Percentiles rank a stretch among this genome's conserved stretches.
Evolutionary conservation across 768 basidiomycete species (phyloP).

Genomic region (Lanmaoa pseudosensibilis): DNA sequence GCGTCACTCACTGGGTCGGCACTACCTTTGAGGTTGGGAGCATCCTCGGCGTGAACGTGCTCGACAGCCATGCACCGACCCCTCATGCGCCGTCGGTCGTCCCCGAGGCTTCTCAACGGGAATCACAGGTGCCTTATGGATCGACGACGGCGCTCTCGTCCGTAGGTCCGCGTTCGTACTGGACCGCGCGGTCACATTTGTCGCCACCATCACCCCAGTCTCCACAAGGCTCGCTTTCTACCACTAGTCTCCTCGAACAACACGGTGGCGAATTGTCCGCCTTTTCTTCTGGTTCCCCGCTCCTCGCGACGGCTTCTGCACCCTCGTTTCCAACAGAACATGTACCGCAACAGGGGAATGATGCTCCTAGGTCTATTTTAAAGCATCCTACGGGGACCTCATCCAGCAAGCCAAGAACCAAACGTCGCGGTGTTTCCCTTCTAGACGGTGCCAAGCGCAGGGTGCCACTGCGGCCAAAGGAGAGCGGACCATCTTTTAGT

Average conservation of each 20-base stretch:
- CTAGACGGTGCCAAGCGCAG: slow-evolving; percentile 13
- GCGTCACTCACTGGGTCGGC: slow-evolving; percentile 59
- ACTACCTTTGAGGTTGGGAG: slow-evolving; percentile 75
- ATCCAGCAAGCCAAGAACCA: slow-evolving; percentile 4
- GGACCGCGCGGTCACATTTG: slow-evolving; percentile 21
- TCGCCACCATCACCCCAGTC: slow-evolving; percentile 13
- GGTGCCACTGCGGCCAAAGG: slow-evolving; percentile 14
- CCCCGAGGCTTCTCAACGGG: slow-evolving; percentile 3
- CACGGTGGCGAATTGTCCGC: slow-evolving; percentile 11
- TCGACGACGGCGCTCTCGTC: slow-evolving; percentile 26
- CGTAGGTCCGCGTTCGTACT: slow-evolving; percentile 21
- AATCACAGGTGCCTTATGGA: slow-evolving; percentile 7
- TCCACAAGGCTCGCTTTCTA: slow-evolving; percentile 14
- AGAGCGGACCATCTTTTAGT: slow-evolving; percentile 26
- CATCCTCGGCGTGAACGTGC: slow-evolving; percentile 68
- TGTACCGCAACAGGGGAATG: slow-evolving; percentile 4
- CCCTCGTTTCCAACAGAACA: slow-evolving; percentile 10
- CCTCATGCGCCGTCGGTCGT: background rate
- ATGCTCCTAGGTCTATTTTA: slow-evolving; percentile 25
- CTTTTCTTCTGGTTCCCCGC: slow-evolving; percentile 26
- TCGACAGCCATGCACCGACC: slow-evolving; percentile 32
- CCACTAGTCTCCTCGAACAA: slow-evolving; percentile 14
- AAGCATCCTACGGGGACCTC: slow-evolving; percentile 17
- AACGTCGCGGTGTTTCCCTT: slow-evolving; percentile 14
- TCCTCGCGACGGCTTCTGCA: slow-evolving; percentile 16